Percentiles rank a stretch among this genome's conserved stretches.
Conservation (phyloP, 306 rosid genomes). For the Nissolia schottii region DNA sequence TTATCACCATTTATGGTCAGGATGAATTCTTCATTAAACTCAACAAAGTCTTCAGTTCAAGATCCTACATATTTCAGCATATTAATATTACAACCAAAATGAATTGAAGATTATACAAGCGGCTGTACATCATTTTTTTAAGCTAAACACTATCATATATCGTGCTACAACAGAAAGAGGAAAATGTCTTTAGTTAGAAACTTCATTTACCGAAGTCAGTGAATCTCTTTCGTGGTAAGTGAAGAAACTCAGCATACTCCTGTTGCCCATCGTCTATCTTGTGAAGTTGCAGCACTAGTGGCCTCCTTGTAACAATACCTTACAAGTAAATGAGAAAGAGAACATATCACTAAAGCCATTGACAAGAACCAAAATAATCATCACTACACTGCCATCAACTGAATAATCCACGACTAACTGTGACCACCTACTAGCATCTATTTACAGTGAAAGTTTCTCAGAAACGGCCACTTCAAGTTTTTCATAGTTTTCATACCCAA, state of each 20-base stretch:
- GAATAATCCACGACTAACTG: neutral
- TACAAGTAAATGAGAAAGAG: conserved; percentile 4
- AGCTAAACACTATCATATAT: neutral
- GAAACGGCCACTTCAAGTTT: neutral
- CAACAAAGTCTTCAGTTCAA: neutral
- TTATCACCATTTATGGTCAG: neutral
- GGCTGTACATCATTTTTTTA: neutral
- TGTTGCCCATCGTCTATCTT: conserved; percentile 60
- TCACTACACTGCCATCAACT: neutral
- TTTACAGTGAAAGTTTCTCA: neutral
- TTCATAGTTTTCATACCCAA: neutral
- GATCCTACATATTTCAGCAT: neutral
- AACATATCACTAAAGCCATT: neutral
- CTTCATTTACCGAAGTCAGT: conserved; percentile 68
- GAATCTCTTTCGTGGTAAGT: conserved; percentile 71
- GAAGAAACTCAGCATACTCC: conserved; percentile 98
- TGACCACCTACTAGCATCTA: neutral
- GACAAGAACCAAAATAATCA: conserved; percentile 5
- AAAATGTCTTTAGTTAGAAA: conserved; percentile 6
- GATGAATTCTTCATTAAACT: neutral
- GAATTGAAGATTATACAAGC: neutral
- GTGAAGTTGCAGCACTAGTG: conserved; percentile 93
- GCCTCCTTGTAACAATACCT: conserved; percentile 98
- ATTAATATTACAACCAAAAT: conserved; percentile 4
- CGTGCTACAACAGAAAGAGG: neutral